Conservation (phyloP, 2,329 filamentous ascomycete species). For the Bimuria novae-zelandiae region DNA sequence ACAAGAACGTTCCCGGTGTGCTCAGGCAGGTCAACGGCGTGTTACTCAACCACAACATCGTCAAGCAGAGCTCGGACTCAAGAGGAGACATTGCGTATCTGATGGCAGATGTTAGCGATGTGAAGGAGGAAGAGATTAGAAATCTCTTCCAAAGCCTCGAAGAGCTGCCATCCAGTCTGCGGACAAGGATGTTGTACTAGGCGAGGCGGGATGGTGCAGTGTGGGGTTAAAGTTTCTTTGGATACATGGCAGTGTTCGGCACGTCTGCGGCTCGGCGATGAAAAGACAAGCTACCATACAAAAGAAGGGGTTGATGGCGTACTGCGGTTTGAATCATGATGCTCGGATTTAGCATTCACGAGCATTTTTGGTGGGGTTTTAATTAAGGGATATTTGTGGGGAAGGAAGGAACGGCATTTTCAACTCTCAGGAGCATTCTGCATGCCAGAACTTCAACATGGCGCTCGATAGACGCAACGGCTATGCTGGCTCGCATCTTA, state of each 20-base stretch:
- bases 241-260: too few species aligned
- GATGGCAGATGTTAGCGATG: constrained; percentile 95
- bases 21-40: constrained; percentile 94
- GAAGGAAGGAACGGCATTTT: constrained; percentile 3
- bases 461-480: too few species aligned
- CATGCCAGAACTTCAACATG: constrained; percentile 42
- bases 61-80: constrained; percentile 98
- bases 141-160: constrained; percentile 84
- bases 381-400: too few species aligned
- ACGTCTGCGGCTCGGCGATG: too few species aligned
- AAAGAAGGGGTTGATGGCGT: background rate
- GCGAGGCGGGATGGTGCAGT: background rate
- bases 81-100: constrained; percentile 92
- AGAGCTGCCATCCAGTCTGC: constrained; percentile 65
- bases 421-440: constrained; percentile 8
- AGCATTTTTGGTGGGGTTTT: too few species aligned
- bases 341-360: too few species aligned
- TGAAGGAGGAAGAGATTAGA: constrained; percentile 80
- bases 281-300: too few species aligned
- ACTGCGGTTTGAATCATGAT: too few species aligned
- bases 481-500: too few species aligned
- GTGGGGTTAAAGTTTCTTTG: background rate
- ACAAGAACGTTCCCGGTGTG: constrained; percentile 95
- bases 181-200: constrained; percentile 55
- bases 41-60: constrained; percentile 92